Evolutionary conservation across 306 rosid genomes (phyloP), one percentile per base, ranked within the genome.

Genomic region (Trifolium dubium): DNA sequence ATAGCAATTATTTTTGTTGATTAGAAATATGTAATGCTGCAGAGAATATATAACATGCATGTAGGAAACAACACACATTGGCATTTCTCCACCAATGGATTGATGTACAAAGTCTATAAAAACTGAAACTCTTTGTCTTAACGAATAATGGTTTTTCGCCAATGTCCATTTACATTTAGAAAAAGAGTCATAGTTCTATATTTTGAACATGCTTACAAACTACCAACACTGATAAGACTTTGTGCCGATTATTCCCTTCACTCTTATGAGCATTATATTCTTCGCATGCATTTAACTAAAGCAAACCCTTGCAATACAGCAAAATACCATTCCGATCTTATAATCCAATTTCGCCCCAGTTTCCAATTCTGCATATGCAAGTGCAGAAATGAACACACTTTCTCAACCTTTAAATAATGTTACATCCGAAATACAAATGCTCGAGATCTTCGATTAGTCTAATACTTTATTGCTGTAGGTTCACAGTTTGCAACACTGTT

Each of bases 1-100:
- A 34, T 46, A 67, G 79, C 69, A 72, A 19, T 47, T 40, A 39
- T 67, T 58, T 54, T 71, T 46, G 32, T 46, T 66, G 15, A 29
- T 6, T 47, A 23, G 47, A 62, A 29, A 37, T 75, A 53, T 43
- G 32, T 30, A 35, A 40, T 54, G 40, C 44, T 61, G 58, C 43
- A 69, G 19, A 40, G 35, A 61, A 51, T 69, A 69, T 46, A 13
- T 39, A 18, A 13, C 75, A 41, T 76, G 47, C 29, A 59, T 32
- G 30, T 63, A 34, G 77, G 14, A 46, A 58, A 28, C 37, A 56
- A 35, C 43, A 54, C 23, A 32, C 13, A 1, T 51, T 70, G 71
- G 7, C 54, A 47, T 68, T 35, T 64, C 59, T 74, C 17, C 31
- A 61, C 62, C 12, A 50, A 31, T 63, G 51, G 61, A 5, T 67